These are phyloP conservation scores for Teratosphaeria viscida DNA, from an alignment of 2,329 filamentous ascomycete genomes.

Conservation along the genomic window DNA sequence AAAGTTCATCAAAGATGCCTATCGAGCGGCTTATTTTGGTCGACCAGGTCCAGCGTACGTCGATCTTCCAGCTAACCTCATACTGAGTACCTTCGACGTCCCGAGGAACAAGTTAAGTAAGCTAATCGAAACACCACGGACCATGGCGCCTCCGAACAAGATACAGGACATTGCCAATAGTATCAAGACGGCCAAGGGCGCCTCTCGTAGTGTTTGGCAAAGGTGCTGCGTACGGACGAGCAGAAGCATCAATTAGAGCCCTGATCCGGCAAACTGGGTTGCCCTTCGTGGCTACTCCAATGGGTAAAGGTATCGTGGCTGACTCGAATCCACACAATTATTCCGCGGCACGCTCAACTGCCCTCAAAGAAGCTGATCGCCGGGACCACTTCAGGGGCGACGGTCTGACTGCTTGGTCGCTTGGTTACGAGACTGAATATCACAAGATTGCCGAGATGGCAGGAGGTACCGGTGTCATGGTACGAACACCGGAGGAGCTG, in stretches of 20 bases:
- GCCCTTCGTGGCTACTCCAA: constrained; percentile 48
- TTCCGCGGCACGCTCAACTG: constrained; percentile 44
- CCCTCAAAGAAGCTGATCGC: constrained; percentile 41
- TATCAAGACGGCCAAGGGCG: constrained; percentile 37
- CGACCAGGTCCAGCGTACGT: constrained; percentile 44
- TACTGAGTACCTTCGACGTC: constrained; percentile 30
- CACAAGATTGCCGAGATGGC: constrained; percentile 46
- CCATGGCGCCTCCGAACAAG: constrained; percentile 12
- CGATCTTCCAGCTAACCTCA: constrained; percentile 47
- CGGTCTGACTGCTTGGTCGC: constrained; percentile 38
- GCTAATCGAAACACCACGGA: constrained; percentile 30
- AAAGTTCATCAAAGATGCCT: constrained; percentile 40
- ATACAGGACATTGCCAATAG: constrained; percentile 33
- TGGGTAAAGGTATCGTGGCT: constrained; percentile 48
- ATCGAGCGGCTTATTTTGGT: constrained; percentile 44
- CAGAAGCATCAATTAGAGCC: constrained; percentile 35
- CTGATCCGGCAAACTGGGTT: constrained; percentile 39
- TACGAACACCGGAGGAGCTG: constrained; percentile 43
- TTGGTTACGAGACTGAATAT: constrained; percentile 44
- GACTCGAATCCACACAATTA: constrained; percentile 44
- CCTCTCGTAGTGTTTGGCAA: constrained; percentile 47
- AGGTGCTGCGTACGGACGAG: constrained; percentile 44
- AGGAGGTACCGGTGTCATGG: constrained; percentile 44
- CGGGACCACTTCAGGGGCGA: constrained; percentile 26
- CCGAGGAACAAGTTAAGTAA: constrained; percentile 18